These are phyloP conservation scores for Pelargonium citronellum DNA, from an alignment of 441 rosid species.

Conservation along the genomic window DNA sequence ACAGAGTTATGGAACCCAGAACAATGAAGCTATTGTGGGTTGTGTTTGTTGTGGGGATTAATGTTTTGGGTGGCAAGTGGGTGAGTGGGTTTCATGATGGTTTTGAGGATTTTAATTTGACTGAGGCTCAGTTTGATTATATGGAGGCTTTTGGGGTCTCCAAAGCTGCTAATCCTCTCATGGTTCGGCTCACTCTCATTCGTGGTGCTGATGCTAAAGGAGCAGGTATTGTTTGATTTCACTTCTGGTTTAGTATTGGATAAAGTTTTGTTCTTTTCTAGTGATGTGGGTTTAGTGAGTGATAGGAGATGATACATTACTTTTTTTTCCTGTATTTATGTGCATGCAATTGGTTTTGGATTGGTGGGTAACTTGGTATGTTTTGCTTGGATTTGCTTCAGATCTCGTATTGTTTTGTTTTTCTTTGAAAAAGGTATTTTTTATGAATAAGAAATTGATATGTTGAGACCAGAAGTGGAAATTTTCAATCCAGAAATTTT, in stretches of 20 bases:
- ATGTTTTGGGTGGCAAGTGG: background rate
- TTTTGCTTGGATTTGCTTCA: slow-evolving; percentile 5
- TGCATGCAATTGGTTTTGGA: slow-evolving; percentile 1
- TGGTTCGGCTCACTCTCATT: slow-evolving; percentile 91
- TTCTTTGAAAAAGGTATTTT: background rate
- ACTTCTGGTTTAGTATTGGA: slow-evolving; percentile 9
- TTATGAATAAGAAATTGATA: background rate
- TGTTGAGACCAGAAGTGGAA: slow-evolving; percentile 13
- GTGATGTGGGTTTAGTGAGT: background rate
- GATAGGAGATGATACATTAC: background rate
- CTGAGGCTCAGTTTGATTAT: slow-evolving; percentile 41
- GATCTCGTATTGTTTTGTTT: background rate
- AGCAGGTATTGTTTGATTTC: slow-evolving; percentile 51
- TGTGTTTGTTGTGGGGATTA: slow-evolving; percentile 8
- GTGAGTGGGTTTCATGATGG: background rate
- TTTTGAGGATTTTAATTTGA: slow-evolving; percentile 33
- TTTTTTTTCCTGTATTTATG: background rate
- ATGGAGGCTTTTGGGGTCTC: slow-evolving; percentile 53
- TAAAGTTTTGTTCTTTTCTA: slow-evolving; percentile 14
- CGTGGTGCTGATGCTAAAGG: slow-evolving; percentile 64
- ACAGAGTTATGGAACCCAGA: background rate
- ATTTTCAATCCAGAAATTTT: background rate
- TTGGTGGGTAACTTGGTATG: background rate
- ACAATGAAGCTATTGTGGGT: background rate
- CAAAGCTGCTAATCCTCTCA: slow-evolving; percentile 37